Evolutionary conservation across 805 yeast species (phyloP).

Genomic region (Jamesozyma spencerorum): DNA sequence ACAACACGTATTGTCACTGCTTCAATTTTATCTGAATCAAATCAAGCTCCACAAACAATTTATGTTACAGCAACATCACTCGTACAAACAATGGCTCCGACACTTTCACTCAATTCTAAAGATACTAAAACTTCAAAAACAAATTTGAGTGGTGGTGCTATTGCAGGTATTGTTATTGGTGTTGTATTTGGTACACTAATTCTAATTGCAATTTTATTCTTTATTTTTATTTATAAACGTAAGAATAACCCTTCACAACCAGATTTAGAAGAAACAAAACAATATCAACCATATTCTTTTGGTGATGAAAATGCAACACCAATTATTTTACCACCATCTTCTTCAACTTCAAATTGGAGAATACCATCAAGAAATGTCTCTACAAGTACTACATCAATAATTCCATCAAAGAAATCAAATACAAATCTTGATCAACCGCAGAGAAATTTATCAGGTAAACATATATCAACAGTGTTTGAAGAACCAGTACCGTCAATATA

Average conservation of each 20-base stretch:
- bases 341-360: slow-evolving; percentile 10
- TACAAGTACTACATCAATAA: not conserved
- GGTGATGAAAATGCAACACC: slow-evolving; percentile 28
- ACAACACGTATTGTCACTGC: slow-evolving; percentile 20
- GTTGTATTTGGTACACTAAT: slow-evolving; percentile 36
- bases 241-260: slow-evolving; percentile 15
- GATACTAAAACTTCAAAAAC: slow-evolving; percentile 1
- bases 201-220: slow-evolving; percentile 32
- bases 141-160: slow-evolving; percentile 37
- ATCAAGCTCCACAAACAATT: slow-evolving; percentile 17
- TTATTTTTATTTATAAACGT: slow-evolving; percentile 33
- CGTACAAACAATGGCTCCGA: slow-evolving; percentile 12
- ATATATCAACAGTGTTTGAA: slow-evolving; percentile 12
- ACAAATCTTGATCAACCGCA: not conserved
- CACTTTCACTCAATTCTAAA: not conserved
- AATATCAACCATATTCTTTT: slow-evolving; percentile 30
- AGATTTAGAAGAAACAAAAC: slow-evolving; percentile 34
- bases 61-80: slow-evolving; percentile 24
- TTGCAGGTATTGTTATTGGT: slow-evolving; percentile 54
- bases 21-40: slow-evolving; percentile 18
- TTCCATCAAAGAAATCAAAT: slow-evolving; percentile 1
- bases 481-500: slow-evolving; percentile 13
- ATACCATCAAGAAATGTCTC: slow-evolving; percentile 9
- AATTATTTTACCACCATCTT: slow-evolving; percentile 13
- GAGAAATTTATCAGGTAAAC: slow-evolving; percentile 1